Conservation (phyloP, 352 stramenopile genomes). For the Phytophthora parvispora region DNA sequence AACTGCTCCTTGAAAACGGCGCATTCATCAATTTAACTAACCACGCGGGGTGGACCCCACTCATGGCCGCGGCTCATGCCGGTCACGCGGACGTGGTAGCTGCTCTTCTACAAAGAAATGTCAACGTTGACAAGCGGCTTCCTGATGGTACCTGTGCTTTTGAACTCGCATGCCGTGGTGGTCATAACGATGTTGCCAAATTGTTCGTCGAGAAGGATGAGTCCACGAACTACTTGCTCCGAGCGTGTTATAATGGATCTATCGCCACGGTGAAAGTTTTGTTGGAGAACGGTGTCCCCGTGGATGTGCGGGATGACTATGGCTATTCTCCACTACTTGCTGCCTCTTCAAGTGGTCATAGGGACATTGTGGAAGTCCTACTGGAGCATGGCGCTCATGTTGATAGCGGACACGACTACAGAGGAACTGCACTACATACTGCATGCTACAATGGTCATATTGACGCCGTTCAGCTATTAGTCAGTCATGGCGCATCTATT, state of each 20-base stretch:
- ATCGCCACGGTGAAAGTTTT: not conserved
- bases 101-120: not conserved
- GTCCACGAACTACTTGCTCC: not conserved
- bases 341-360: not conserved
- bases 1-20: constrained; percentile 4
- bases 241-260: not conserved
- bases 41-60: not conserved
- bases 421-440: not conserved
- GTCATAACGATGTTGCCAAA: not conserved
- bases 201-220: not conserved
- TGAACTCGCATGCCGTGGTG: not conserved
- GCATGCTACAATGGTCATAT: not conserved
- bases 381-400: not conserved
- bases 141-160: not conserved
- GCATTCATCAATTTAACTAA: not conserved
- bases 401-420: not conserved
- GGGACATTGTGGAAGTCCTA: not conserved
- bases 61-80: not conserved
- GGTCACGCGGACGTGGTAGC: not conserved
- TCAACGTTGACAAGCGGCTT: not conserved
- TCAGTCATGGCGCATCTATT: not conserved
- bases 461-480: not conserved
- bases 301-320: not conserved
- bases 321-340: not conserved
- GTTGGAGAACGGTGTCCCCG: not conserved